phyloP scores from a whole-genome alignment of 345 rosid species.

The Eucalyptus camaldulensis region DNA sequence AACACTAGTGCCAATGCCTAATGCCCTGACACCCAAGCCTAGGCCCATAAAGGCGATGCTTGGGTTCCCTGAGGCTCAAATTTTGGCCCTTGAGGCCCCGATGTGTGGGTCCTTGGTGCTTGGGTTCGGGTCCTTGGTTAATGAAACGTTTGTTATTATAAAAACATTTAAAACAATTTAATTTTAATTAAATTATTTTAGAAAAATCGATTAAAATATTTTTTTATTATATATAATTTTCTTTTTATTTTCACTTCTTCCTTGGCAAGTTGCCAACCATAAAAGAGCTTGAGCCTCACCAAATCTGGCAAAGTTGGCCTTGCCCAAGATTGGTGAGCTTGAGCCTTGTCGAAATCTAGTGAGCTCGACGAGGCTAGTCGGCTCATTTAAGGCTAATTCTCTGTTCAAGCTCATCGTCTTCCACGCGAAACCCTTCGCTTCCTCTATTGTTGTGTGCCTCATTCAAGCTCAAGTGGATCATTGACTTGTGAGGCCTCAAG shows the following conservation, averaged over 20 bases:
- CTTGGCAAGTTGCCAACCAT: rapidly evolving
- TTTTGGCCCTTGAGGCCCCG: rapidly evolving
- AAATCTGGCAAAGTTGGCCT: rapidly evolving
- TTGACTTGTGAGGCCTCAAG: background rate
- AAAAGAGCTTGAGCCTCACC: rapidly evolving
- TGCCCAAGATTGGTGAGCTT: rapidly evolving
- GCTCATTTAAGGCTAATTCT: background rate
- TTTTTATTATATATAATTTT: too few relatives aligned
- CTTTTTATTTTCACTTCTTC: too few relatives aligned
- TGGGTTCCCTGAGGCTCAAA: too few relatives aligned
- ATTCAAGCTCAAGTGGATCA: too few relatives aligned
- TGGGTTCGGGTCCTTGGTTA: rapidly evolving
- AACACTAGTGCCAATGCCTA: rapidly evolving
- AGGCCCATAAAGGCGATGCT: too few relatives aligned
- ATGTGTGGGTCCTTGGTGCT: background rate
- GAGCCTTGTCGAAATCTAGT: rapidly evolving
- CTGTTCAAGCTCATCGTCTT: background rate
- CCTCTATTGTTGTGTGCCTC: background rate
- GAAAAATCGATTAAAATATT: rapidly evolving
- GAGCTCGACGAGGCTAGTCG: rapidly evolving
- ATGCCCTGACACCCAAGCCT: background rate
- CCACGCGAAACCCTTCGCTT: rapidly evolving
- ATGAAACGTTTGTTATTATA: too few relatives aligned
- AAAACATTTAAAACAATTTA: too few relatives aligned
- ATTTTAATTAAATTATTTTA: too few relatives aligned